Percentiles rank a stretch among this genome's conserved stretches.
Conservation (phyloP, 73 alveolate genomes). For the Effrenium voratum region DNA sequence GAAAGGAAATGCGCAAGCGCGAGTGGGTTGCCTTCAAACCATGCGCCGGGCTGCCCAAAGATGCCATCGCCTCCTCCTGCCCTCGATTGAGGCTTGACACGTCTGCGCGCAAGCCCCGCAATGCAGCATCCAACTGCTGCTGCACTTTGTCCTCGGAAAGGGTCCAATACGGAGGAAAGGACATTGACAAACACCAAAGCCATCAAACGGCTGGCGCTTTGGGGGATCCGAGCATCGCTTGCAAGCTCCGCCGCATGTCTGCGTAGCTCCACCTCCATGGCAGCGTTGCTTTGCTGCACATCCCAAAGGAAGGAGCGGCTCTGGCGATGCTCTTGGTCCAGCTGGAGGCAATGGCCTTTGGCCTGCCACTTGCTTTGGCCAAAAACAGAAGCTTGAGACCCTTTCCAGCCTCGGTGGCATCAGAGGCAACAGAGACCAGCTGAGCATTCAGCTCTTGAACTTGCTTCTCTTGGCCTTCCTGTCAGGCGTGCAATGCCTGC, state of each 20-base stretch:
- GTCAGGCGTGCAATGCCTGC: too few species aligned
- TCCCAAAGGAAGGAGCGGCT: slow-evolving; percentile 60
- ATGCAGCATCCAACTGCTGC: neutral
- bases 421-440: neutral
- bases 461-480: neutral
- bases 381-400: neutral
- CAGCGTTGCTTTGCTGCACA: slow-evolving; percentile 42
- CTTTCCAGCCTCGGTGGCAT: neutral
- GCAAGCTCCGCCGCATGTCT: neutral
- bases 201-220: neutral
- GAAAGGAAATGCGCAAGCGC: too few species aligned
- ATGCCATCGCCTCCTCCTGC: too few species aligned
- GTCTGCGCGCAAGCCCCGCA: slow-evolving; percentile 11
- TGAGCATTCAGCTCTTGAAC: neutral
- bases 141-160: neutral
- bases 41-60: too few species aligned
- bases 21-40: too few species aligned
- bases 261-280: neutral
- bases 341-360: neutral
- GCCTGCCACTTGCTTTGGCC: neutral
- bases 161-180: neutral
- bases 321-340: slow-evolving; percentile 49
- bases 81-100: slow-evolving; percentile 12
- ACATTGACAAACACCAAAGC: neutral
- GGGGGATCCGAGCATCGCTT: neutral